Evolutionary conservation across 305 asterid genomes (phyloP), one percentile per base, ranked within the genome.

Genomic region (Solanum hybrid): DNA sequence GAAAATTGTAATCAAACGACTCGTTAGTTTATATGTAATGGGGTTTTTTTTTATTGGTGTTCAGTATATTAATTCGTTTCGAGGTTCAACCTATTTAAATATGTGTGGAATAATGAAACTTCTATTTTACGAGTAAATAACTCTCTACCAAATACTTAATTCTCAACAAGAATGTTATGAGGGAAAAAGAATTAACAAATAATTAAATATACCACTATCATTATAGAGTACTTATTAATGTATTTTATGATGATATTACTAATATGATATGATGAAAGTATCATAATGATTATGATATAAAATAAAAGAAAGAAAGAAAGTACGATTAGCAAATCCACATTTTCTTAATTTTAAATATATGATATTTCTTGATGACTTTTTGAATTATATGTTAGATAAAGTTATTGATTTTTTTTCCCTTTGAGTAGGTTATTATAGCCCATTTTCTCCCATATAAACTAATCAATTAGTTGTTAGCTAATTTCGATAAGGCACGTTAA

Each of bases 101-200:
- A 27, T 13, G 10, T 29, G 68, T 51, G 0, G 0, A 51, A 6
- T 0, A 51, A 3, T 13, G 1, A 10, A 24, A 0, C 0, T 61
- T 61, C 10, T 1, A 65, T 65, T 3, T 65, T 3, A 22, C 6
- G 33, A 57, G 70, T 57, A 57, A 57, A 57, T 57, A 17, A 57
- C 70, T 57, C 32, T 10, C 4, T 38, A 38, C 0, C 13, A 38
- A 38, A 45, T 0, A 70, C 76, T 70, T 5, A 10, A 24, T 70
- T 9, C 65, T 51, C 22, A 51, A 51, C 29, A 70, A 24, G 15
- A 70, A 70, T 70, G 32, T 70, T n/a, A 17, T 1, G 65, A 6
- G 17, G 57, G 32, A 5, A 33, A 33, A 5, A 33, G 6, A 0
- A 41, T 38, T 39, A 39, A 39, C 14, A 39, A 79, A 77, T 77